Base-by-base conservation (phyloP, 2,329 filamentous ascomycete genomes). In the Cladobotryum mycophilum region DNA sequence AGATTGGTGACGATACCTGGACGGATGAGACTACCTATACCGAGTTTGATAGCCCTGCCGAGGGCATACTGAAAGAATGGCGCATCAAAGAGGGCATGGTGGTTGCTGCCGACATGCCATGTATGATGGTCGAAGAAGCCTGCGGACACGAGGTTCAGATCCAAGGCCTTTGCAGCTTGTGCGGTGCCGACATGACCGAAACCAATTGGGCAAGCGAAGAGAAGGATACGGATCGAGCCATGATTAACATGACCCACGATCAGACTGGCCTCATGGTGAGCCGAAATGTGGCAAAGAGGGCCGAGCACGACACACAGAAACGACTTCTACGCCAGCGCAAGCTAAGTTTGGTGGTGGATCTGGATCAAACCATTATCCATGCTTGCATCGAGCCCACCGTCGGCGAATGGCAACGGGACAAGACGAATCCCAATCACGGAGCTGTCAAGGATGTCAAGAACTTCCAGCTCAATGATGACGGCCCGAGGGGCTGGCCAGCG, bases 331-430 rank as follows among this genome's bases (percentile, higher is more conserved):
- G 84, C 53, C 81, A 86, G 55, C 82, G 86, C 59, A 96, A 95
- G 71, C 79, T 99, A 41, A 95, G 88, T 42, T 78, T 99, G 41
- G 93, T 99, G 22, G 93, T 99, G 60, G 93, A 99, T 76, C 76
- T 99, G 49, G 93, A 99, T 66, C 92, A 97, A 73, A 99, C 93
- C 51, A 93, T 99, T 62, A 99, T 99, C 58, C 93, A 99, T 68
- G 93, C 93, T 22, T 96, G 90, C 55, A 95, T 97, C 62, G 93
- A 99, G 60, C 92, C 91, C 6, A 99, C 93, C 0, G 85, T 99
- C 49, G 90, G 86, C 56, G 92, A 99, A 67, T 99, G 93, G 93
- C 88, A 95, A 74, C 79, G 82, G 45, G 91, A 99, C 66, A 82
- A 85, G 20, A 78, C 82, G 3, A 96, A 95, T 60, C 90, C 93